phyloP scores from a whole-genome alignment of 352 stramenopile species.

The Hyaloperonospora arabidopsidis region DNA sequence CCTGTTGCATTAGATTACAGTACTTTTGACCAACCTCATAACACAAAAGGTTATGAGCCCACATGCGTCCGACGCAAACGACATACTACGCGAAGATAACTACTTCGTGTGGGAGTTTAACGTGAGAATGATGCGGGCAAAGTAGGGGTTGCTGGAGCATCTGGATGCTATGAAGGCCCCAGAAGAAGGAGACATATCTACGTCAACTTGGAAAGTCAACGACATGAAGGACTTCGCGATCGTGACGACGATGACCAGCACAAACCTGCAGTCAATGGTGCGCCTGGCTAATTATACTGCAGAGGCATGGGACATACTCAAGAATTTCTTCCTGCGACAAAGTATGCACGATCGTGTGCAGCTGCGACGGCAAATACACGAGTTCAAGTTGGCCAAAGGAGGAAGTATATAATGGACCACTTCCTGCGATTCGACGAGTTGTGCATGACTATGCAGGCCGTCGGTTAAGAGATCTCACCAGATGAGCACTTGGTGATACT shows the following conservation, averaged over 20 bases:
- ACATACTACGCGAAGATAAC: too few species aligned
- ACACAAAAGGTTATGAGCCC: neutral
- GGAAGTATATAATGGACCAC: too few species aligned
- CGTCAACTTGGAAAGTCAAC: too few species aligned
- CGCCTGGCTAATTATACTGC: neutral
- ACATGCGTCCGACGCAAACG: neutral
- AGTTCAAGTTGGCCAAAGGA: neutral
- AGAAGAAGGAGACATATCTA: too few species aligned
- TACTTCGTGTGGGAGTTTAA: too few species aligned
- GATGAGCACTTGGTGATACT: too few species aligned
- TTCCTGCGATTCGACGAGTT: too few species aligned
- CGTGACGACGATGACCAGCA: neutral
- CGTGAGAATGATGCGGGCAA: neutral
- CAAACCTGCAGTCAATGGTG: conserved; percentile 2
- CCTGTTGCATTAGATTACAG: neutral
- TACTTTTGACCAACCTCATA: neutral
- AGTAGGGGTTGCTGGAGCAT: conserved; percentile 2
- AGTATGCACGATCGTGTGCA: neutral
- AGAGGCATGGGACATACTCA: conserved; percentile 1
- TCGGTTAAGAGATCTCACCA: neutral
- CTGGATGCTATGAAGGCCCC: conserved; percentile 4
- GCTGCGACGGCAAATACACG: neutral
- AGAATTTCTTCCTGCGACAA: conserved; percentile 1
- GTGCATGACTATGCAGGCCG: neutral
- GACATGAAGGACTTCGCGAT: neutral